Evolutionary conservation across 345 rosid species (phyloP).

Genomic region (Salix caprea): DNA sequence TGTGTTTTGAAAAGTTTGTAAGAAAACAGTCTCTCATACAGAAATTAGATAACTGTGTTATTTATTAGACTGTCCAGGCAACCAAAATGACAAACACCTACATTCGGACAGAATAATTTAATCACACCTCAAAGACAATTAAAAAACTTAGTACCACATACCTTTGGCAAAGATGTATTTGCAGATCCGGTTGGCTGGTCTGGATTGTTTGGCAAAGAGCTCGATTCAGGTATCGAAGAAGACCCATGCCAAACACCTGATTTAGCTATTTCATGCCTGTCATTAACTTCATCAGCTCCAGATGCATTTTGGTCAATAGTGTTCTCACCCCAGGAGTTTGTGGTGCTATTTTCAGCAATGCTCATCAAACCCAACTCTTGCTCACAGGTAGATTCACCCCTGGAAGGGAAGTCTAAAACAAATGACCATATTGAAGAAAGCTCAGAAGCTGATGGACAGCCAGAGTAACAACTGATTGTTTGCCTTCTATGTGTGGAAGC

Average conservation of each 20-base stretch:
- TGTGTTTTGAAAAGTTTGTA: no score
- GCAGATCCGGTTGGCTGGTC: conserved; percentile 42
- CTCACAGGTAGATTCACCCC: conserved; percentile 58
- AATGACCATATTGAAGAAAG: conserved; percentile 91
- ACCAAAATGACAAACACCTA: neutral
- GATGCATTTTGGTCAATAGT: conserved; percentile 27
- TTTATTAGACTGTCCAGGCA: neutral
- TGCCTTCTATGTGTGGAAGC: conserved; percentile 68
- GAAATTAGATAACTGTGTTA: neutral
- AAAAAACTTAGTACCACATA: conserved; percentile 16
- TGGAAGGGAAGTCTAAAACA: conserved; percentile 46
- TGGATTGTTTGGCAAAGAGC: conserved; percentile 30
- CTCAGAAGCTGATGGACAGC: conserved; percentile 86
- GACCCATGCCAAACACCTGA: conserved; percentile 37
- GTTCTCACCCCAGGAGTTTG: conserved; percentile 33
- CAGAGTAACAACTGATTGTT: conserved; percentile 69
- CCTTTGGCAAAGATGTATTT: conserved; percentile 50
- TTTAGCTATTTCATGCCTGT: conserved; percentile 22
- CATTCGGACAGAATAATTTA: neutral
- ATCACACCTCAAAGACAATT: neutral
- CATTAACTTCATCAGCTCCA: conserved; percentile 25
- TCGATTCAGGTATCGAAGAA: conserved; percentile 38
- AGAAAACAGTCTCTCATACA: neutral
- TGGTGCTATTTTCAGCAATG: conserved; percentile 46
- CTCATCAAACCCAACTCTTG: conserved; percentile 85